A percentile compares a stretch with the other conserved stretches of the same genome.
Conservation (phyloP, 129 eudicot species). For the Chrysanthemum seticuspe region DNA sequence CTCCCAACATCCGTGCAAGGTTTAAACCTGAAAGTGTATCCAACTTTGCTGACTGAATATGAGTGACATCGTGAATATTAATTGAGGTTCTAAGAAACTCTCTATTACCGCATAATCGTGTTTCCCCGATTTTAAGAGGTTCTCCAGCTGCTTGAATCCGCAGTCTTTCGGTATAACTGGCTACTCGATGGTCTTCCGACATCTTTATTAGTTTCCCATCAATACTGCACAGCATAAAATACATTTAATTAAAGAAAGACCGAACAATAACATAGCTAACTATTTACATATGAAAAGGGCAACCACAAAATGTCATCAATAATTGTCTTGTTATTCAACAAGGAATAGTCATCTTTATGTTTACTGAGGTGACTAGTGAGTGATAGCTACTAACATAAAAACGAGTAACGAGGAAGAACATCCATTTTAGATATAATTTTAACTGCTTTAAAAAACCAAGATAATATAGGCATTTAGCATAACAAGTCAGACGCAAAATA, state of each 20-base stretch:
- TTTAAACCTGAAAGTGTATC: conserved; percentile 57
- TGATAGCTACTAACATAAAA: too few species aligned
- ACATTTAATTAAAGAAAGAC: neutral
- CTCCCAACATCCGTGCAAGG: conserved; percentile 95
- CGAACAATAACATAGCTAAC: conserved; percentile 5
- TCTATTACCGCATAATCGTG: conserved; percentile 71
- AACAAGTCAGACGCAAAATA: conserved; percentile 16
- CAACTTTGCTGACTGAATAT: conserved; percentile 8
- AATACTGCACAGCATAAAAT: conserved; percentile 46
- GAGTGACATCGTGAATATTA: neutral
- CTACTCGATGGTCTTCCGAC: conserved; percentile 88
- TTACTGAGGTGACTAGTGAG: too few species aligned
- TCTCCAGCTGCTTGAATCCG: conserved; percentile 78
- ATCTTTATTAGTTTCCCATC: conserved; percentile 73
- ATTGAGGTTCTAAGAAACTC: conserved; percentile 1
- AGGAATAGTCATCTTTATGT: too few species aligned
- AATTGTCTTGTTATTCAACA: neutral
- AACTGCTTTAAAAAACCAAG: too few species aligned
- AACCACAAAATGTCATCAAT: neutral
- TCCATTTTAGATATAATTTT: too few species aligned
- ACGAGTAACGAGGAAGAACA: too few species aligned
- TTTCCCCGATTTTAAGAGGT: conserved; percentile 87
- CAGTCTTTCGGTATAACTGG: conserved; percentile 70
- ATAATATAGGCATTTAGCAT: neutral
- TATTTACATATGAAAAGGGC: neutral